Percentiles rank a stretch among this genome's conserved stretches.
Conservation (phyloP, 495 filamentous ascomycete genomes). For the Talaromyces adpressus region DNA sequence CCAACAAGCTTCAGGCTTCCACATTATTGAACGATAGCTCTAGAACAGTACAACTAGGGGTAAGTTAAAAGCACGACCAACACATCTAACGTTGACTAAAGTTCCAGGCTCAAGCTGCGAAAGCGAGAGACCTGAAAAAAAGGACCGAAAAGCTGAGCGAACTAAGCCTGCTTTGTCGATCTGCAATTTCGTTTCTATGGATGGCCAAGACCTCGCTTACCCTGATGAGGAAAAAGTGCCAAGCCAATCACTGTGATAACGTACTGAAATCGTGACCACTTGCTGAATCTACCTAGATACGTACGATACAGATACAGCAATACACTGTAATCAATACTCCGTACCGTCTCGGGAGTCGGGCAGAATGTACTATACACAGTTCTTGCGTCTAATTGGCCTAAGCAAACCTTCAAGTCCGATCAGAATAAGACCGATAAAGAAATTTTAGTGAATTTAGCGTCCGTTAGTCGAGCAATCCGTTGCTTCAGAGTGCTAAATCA, state of each 20-base stretch:
- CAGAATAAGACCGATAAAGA: background rate
- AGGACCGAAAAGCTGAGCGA: background rate
- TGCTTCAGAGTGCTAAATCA: background rate
- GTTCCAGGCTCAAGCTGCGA: background rate
- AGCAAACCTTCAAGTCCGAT: too few species aligned
- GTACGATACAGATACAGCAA: background rate
- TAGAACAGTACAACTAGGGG: background rate
- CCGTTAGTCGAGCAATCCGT: background rate
- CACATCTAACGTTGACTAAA: background rate
- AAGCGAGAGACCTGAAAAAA: background rate
- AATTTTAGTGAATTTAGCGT: background rate
- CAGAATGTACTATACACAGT: background rate
- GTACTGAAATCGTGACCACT: background rate
- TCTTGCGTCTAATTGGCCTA: too few species aligned
- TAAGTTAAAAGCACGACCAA: background rate
- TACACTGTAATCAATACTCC: background rate
- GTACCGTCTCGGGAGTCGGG: too few species aligned
- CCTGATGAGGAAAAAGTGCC: background rate
- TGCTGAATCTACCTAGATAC: too few species aligned
- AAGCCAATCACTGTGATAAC: background rate
- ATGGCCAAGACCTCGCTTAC: background rate
- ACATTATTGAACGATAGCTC: background rate
- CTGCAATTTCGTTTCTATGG: background rate
- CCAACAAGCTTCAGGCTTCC: background rate
- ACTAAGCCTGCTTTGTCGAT: conserved; percentile 1